These are phyloP conservation scores for Ophiocordyceps unilateralis DNA, from an alignment of 2,329 filamentous ascomycete genomes.

Conservation along the genomic window DNA sequence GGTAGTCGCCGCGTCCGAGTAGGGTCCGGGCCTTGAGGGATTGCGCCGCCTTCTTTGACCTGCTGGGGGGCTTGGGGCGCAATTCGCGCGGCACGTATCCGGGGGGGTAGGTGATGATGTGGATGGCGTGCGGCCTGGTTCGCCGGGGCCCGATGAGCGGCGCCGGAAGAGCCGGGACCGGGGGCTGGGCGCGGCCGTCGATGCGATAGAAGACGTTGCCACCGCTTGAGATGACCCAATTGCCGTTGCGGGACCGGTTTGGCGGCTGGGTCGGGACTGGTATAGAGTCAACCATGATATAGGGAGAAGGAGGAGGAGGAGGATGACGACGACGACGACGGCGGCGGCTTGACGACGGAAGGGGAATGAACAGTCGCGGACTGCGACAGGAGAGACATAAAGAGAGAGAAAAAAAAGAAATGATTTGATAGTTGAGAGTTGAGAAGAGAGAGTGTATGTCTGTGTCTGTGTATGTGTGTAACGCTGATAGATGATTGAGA, in stretches of 20 bases:
- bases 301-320: too few relatives aligned
- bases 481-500: too few relatives aligned
- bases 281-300: constrained; percentile 1
- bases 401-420: background rate
- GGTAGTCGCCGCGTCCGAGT: background rate
- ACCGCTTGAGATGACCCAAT: constrained; percentile 8
- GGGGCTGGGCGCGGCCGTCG: constrained; percentile 1
- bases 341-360: background rate
- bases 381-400: background rate
- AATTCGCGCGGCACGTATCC: constrained; percentile 28
- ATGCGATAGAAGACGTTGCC: constrained; percentile 14
- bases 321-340: too few relatives aligned
- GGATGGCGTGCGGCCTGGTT: constrained; percentile 22
- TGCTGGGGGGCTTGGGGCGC: constrained; percentile 8
- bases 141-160: constrained; percentile 22
- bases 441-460: background rate
- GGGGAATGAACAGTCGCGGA: background rate
- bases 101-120: constrained; percentile 23
- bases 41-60: constrained; percentile 1
- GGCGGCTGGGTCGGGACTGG: constrained; percentile 1
- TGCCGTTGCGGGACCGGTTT: constrained; percentile 4
- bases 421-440: background rate
- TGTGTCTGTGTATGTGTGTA: too few relatives aligned
- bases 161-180: constrained; percentile 11
- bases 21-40: background rate